Evolutionary conservation across 306 rosid genomes (phyloP), one percentile per base, ranked within the genome.

Genomic region (Lathyrus oleraceus): DNA sequence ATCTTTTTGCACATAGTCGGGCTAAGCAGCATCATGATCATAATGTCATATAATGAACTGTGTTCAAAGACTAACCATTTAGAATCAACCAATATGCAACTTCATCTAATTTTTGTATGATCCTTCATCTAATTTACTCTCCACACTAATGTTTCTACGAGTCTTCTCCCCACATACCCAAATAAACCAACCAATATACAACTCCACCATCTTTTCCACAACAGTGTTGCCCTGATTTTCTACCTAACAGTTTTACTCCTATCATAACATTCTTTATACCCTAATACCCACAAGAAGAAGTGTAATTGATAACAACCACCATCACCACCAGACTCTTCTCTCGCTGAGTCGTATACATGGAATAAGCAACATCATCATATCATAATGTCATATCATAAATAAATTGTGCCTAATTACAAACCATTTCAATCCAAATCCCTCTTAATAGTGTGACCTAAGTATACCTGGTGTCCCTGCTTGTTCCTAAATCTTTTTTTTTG

Each of bases 141-240:
- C 45, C 11, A 15, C 23, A 61, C 15, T 36, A 4, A 13, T 2
- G 13, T 61, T 61, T 16, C 28, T 17, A 4, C 2, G 4, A 15
- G 17, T 16, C 66, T 61, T 61, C 15, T 36, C 67, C 54, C 8
- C 39, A 11, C 56, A 15, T 28, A 30, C 59, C 71, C 28, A 66
- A 66, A 62, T 16, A 17, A 61, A 45, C 58, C 58, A 45, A 27
- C 57, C 6, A 27, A 8, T 1, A 6, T n/a, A 10, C 15, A 15
- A 3, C 43, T 66, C 12, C 67, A 6, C 12, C 43, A 2, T 15
- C 39, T 45, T n/a, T 28, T 66, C 10, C 17, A 65, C 13, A 3
- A 19, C 21, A 8, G 0, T 23, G 16, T 23, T n/a, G 16, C 71
- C 58, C 42, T 27, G 16, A 63, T n/a, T 40, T 66, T 28, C 44